Percentiles rank a stretch among this genome's conserved stretches.
phyloP scores from a whole-genome alignment of 2,329 filamentous ascomycete species.

The Curvularia eragrostidis region DNA sequence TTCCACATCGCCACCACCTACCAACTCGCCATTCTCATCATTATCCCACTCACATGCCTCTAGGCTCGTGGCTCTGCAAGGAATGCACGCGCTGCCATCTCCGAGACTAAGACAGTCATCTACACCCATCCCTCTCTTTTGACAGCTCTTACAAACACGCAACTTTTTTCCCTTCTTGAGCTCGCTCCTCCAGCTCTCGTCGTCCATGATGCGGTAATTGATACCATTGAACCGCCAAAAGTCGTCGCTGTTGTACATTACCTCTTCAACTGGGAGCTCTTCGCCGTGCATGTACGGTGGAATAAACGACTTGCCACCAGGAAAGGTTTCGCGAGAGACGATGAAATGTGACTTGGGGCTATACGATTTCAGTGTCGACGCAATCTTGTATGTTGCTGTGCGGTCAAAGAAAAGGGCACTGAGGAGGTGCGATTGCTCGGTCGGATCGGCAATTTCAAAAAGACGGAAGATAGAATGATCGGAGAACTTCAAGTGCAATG shows the following conservation, averaged over 20 bases:
- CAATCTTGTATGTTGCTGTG: slow-evolving; percentile 36
- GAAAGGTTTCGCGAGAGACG: slow-evolving; percentile 36
- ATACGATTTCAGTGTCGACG: slow-evolving; percentile 24
- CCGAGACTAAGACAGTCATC: slow-evolving; percentile 25
- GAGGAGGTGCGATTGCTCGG: slow-evolving; percentile 24
- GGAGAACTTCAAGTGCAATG: slow-evolving; percentile 31
- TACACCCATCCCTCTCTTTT: slow-evolving; percentile 10
- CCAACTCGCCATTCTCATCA: not conserved
- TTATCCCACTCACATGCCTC: slow-evolving; percentile 20
- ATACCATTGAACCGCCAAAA: slow-evolving; percentile 38
- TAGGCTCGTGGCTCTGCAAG: slow-evolving; percentile 14
- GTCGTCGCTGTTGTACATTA: slow-evolving; percentile 40
- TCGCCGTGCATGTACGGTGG: slow-evolving; percentile 48
- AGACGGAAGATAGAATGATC: slow-evolving; percentile 26
- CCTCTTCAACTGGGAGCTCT: slow-evolving; percentile 34
- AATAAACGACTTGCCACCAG: slow-evolving; percentile 29
- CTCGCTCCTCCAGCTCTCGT: slow-evolving; percentile 28
- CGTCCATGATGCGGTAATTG: slow-evolving; percentile 36
- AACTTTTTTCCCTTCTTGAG: slow-evolving; percentile 19
- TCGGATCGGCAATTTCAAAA: slow-evolving; percentile 13
- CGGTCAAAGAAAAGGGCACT: slow-evolving; percentile 31
- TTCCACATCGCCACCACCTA: not conserved
- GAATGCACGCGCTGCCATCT: slow-evolving; percentile 25
- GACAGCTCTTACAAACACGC: slow-evolving; percentile 22
- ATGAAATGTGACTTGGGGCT: slow-evolving; percentile 30